A percentile compares a stretch with the other conserved stretches of the same genome.
phyloP scores from a whole-genome alignment of 1,284 basidiomycete species.

The Tranzscheliella williamsii region DNA sequence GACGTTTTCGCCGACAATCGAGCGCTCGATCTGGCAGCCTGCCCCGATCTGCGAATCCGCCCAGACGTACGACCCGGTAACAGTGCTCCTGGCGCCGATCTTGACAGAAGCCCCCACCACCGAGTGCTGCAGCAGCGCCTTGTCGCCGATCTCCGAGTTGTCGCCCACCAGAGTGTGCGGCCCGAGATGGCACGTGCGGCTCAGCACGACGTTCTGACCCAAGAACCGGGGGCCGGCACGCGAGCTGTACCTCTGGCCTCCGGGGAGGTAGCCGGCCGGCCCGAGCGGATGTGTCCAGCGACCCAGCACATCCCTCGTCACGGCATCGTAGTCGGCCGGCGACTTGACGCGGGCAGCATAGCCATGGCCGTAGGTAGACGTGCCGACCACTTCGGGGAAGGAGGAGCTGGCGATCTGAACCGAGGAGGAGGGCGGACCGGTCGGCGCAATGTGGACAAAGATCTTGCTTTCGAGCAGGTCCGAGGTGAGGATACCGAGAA shows the following conservation, averaged over 20 bases:
- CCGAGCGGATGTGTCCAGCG: slow-evolving; percentile 93
- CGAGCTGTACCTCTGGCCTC: slow-evolving; percentile 62
- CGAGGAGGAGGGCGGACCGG: slow-evolving; percentile 23
- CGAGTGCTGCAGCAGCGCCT: slow-evolving; percentile 70
- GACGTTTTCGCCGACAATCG: slow-evolving; percentile 72
- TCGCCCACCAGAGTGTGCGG: slow-evolving; percentile 39
- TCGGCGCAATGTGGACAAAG: slow-evolving; percentile 76
- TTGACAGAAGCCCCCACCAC: slow-evolving; percentile 76
- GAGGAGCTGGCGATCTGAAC: slow-evolving; percentile 63
- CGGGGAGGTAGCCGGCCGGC: slow-evolving; percentile 87
- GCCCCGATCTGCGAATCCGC: slow-evolving; percentile 65
- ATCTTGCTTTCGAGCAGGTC: slow-evolving; percentile 95
- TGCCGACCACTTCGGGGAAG: slow-evolving; percentile 68
- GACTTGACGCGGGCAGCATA: slow-evolving; percentile 52
- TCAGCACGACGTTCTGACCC: slow-evolving; percentile 38
- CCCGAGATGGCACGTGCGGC: slow-evolving; percentile 38
- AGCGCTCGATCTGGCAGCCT: slow-evolving; percentile 71
- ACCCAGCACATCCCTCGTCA: slow-evolving; percentile 79
- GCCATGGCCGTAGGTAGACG: slow-evolving; percentile 76
- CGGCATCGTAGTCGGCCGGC: slow-evolving; percentile 52
- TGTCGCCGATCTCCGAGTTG: slow-evolving; percentile 62
- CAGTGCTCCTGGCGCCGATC: slow-evolving; percentile 65
- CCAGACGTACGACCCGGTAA: slow-evolving; percentile 51
- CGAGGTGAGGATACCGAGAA: slow-evolving; percentile 92
- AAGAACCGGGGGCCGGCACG: slow-evolving; percentile 37